phyloP scores from a whole-genome alignment of 306 rosid species.

The Purshia tridentata region DNA sequence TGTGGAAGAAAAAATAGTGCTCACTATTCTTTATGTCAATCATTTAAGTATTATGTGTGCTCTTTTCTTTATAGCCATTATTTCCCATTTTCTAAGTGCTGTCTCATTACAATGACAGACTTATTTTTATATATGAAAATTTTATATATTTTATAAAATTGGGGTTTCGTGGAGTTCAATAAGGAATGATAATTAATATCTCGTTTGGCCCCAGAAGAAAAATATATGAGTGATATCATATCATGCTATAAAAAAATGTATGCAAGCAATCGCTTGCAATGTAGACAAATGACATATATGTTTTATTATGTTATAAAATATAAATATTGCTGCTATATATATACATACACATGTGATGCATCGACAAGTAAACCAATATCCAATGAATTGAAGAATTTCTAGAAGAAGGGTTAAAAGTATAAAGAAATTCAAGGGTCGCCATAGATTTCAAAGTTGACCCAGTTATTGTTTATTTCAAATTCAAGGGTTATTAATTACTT shows the following conservation, averaged over 20 bases:
- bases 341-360: neutral
- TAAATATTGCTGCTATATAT: neutral
- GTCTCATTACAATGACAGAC: slow-evolving; percentile 27
- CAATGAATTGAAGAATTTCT: slow-evolving; percentile 34
- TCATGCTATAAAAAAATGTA: neutral
- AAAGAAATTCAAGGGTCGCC: slow-evolving; percentile 34
- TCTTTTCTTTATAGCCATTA: slow-evolving; percentile 12
- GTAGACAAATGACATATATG: neutral
- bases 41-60: slow-evolving; percentile 35
- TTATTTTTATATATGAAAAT: slow-evolving; percentile 1
- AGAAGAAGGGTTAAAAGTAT: slow-evolving; percentile 27
- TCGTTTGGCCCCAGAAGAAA: slow-evolving; percentile 12
- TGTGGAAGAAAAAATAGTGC: slow-evolving; percentile 22
- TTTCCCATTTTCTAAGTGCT: slow-evolving; percentile 30
- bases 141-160: slow-evolving; percentile 7
- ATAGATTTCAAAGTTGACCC: slow-evolving; percentile 64
- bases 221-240: slow-evolving; percentile 1
- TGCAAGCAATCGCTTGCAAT: slow-evolving; percentile 18
- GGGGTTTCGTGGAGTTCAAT: slow-evolving; percentile 14
- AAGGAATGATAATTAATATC: slow-evolving; percentile 7
- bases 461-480: slow-evolving; percentile 9
- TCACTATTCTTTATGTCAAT: slow-evolving; percentile 41
- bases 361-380: slow-evolving; percentile 32
- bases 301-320: neutral
- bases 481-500: slow-evolving; percentile 13